Percentiles rank a stretch among this genome's conserved stretches.
Conservation (phyloP, 2,329 filamentous ascomycete species). For the Pleomassaria siparia region DNA sequence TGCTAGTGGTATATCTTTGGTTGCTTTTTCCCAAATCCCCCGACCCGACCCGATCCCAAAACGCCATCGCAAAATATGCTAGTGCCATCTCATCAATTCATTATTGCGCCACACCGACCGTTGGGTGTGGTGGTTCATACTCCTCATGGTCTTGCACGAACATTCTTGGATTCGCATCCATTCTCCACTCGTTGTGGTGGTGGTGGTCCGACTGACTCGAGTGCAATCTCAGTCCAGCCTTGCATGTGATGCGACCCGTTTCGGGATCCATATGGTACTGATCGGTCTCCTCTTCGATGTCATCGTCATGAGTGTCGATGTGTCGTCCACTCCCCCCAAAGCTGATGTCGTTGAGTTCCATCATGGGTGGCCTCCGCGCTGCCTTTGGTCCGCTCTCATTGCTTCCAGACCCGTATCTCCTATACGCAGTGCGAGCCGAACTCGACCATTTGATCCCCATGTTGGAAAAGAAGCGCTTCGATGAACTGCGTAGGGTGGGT, state of each 20-base stretch:
- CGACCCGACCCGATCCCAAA: background rate
- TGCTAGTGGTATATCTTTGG: slow-evolving; percentile 1
- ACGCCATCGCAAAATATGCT: background rate
- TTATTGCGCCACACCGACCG: background rate
- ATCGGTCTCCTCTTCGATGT: slow-evolving; percentile 1
- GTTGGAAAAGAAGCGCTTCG: slow-evolving; percentile 6
- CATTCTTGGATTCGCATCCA: background rate
- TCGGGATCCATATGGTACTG: slow-evolving; percentile 5
- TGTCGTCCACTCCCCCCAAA: background rate
- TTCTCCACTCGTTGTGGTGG: background rate
- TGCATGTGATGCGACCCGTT: slow-evolving; percentile 10
- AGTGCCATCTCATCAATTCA: background rate
- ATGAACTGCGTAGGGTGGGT: slow-evolving; percentile 12
- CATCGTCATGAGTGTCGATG: background rate
- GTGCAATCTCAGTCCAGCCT: slow-evolving; percentile 2
- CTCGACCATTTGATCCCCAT: slow-evolving; percentile 2
- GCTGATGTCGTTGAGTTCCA: slow-evolving; percentile 2
- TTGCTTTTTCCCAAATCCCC: no score
- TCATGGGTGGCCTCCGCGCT: background rate
- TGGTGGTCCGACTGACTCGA: slow-evolving; percentile 1
- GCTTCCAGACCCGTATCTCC: slow-evolving; percentile 9
- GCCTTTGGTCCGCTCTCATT: slow-evolving; percentile 7
- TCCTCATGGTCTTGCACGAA: background rate
- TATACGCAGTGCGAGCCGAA: background rate
- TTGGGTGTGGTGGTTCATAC: background rate